These are phyloP conservation scores for Plasmodium gaboni DNA, from an alignment of 169 alveolate genomes.

Conservation along the genomic window DNA sequence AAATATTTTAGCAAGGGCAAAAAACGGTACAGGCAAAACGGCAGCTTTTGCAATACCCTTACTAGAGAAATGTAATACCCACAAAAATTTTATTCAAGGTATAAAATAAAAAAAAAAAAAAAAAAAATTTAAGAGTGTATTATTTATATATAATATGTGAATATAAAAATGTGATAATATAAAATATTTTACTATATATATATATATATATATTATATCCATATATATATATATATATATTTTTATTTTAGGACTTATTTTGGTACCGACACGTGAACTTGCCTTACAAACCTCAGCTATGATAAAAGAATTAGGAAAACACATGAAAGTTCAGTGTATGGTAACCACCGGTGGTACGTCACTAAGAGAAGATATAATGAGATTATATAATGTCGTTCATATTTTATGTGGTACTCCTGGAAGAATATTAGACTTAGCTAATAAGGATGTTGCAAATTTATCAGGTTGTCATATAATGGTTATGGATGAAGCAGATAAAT, in stretches of 20 bases:
- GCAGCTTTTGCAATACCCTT: slow-evolving; percentile 99
- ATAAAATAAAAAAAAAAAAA: not conserved
- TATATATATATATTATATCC: too few species aligned
- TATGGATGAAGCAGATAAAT: slow-evolving; percentile 99
- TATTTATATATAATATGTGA: too few species aligned
- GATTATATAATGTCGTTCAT: slow-evolving; percentile 96
- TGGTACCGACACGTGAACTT: slow-evolving; percentile 98
- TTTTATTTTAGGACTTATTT: slow-evolving; percentile 90
- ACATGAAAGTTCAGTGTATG: slow-evolving; percentile 97
- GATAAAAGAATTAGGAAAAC: slow-evolving; percentile 97
- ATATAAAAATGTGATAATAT: too few species aligned
- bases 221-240: too few species aligned
- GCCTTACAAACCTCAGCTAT: slow-evolving; percentile 97
- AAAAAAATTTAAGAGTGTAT: too few species aligned
- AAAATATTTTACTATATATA: too few species aligned
- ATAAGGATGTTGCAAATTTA: slow-evolving; percentile 95
- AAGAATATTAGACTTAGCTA: slow-evolving; percentile 96
- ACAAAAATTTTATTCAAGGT: slow-evolving; percentile 85
- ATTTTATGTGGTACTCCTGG: slow-evolving; percentile 99
- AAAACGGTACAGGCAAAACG: slow-evolving; percentile 99
- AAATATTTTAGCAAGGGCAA: slow-evolving; percentile 98
- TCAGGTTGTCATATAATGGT: slow-evolving; percentile 93
- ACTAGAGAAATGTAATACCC: slow-evolving; percentile 89
- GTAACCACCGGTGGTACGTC: slow-evolving; percentile 99
- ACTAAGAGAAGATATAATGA: slow-evolving; percentile 96